These are phyloP conservation scores for Ricinus communis DNA, from an alignment of 345 rosid genomes.

Conservation along the genomic window DNA sequence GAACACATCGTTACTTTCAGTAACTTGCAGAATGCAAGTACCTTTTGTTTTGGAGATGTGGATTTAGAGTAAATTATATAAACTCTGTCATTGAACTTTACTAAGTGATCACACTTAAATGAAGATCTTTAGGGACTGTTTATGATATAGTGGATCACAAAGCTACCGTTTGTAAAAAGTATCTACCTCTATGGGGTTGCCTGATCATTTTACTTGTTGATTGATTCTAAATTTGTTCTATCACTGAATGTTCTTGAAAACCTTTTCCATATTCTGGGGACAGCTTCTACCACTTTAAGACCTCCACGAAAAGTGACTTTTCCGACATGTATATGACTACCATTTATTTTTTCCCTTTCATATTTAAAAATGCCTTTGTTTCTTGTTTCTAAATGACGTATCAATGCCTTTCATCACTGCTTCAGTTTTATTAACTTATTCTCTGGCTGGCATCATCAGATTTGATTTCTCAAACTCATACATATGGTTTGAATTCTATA, in stretches of 20 bases:
- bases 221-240: neutral
- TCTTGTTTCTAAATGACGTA: neutral
- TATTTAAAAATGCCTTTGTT: no score
- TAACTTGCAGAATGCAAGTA: no score
- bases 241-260: neutral
- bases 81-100: no score
- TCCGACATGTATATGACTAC: neutral
- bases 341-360: neutral
- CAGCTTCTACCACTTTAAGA: neutral
- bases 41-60: no score
- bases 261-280: neutral
- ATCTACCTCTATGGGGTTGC: no score
- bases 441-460: conserved; percentile 37
- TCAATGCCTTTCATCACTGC: conserved; percentile 6
- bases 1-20: no score
- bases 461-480: conserved; percentile 83
- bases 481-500: conserved; percentile 93
- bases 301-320: neutral
- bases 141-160: no score
- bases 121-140: no score
- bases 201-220: neutral
- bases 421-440: conserved; percentile 15
- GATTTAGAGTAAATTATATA: no score
- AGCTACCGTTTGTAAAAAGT: no score
- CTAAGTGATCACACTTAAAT: no score